phyloP scores from a whole-genome alignment of 805 yeast genomes.

The Hanseniaspora meyeri region DNA sequence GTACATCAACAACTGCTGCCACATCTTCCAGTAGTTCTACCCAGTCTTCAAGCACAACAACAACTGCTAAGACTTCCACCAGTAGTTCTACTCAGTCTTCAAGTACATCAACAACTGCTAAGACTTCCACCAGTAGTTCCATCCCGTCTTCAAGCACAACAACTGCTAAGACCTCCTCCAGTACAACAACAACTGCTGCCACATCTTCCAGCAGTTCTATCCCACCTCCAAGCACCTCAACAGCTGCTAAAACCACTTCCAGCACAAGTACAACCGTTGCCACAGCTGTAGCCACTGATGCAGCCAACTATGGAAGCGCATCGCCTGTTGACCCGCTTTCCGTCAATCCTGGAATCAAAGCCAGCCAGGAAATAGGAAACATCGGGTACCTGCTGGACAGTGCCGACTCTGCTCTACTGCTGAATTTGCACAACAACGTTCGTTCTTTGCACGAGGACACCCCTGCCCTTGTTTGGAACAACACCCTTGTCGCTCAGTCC shows the following conservation, averaged over 20 bases:
- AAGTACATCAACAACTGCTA: no score
- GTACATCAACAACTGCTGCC: no score
- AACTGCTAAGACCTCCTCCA: background rate
- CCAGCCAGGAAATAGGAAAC: conserved; percentile 3
- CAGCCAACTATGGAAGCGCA: conserved; percentile 17
- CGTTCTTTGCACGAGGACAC: conserved; percentile 37
- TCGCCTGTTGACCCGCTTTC: conserved; percentile 20
- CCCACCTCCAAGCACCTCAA: no score
- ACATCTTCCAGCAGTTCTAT: no score
- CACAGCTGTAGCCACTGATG: conserved; percentile 19
- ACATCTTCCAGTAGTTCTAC: no score
- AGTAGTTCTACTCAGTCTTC: no score
- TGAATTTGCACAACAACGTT: conserved; percentile 39
- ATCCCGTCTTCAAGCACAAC: background rate
- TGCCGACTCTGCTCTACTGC: conserved; percentile 19
- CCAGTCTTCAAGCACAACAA: no score
- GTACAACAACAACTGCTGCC: no score
- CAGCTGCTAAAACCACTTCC: background rate
- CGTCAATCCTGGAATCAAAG: background rate
- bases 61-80: no score
- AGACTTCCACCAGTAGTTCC: no score
- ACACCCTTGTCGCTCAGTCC: conserved; percentile 37
- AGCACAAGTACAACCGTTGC: no score
- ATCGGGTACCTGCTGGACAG: conserved; percentile 9
- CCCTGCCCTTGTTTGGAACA: conserved; percentile 38